Percentiles rank a stretch among this genome's conserved stretches.
phyloP scores from a whole-genome alignment of 2,329 filamentous ascomycete species.

The Cladophialophora exuberans region DNA sequence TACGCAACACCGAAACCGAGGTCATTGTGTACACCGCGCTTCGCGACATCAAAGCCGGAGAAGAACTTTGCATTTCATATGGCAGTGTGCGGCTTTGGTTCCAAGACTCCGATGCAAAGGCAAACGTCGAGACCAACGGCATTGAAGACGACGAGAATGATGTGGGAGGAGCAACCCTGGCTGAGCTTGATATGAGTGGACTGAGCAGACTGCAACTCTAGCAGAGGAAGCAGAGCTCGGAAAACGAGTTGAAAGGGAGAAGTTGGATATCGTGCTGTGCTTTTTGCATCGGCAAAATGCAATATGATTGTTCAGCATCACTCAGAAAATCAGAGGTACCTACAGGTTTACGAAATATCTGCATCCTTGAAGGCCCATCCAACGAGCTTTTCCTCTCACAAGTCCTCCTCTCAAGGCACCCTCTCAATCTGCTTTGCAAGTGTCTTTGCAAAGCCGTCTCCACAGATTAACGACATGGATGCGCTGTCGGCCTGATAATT shows the following conservation, averaged over 20 bases:
- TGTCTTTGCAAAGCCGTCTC: not conserved
- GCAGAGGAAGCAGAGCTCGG: not conserved
- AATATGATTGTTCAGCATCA: too few species aligned
- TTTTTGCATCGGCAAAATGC: too few species aligned
- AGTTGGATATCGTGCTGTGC: too few species aligned
- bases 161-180: conserved; percentile 11
- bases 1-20: conserved; percentile 46
- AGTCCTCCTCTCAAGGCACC: too few species aligned
- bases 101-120: conserved; percentile 31
- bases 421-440: too few species aligned
- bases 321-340: not conserved
- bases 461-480: conserved; percentile 2
- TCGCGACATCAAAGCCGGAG: conserved; percentile 50
- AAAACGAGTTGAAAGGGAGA: too few species aligned
- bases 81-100: conserved; percentile 36
- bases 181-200: conserved; percentile 28
- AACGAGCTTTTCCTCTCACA: too few species aligned
- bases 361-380: too few species aligned
- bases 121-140: not conserved
- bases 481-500: conserved; percentile 1
- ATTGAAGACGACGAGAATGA: conserved; percentile 14
- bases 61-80: conserved; percentile 54
- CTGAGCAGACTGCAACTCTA: conserved; percentile 28
- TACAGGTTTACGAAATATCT: not conserved
- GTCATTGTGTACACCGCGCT: conserved; percentile 53